Percentiles rank a stretch among this genome's conserved stretches.
Conservation (phyloP, 2,329 filamentous ascomycete species). For the Xylariaceae sp. region DNA sequence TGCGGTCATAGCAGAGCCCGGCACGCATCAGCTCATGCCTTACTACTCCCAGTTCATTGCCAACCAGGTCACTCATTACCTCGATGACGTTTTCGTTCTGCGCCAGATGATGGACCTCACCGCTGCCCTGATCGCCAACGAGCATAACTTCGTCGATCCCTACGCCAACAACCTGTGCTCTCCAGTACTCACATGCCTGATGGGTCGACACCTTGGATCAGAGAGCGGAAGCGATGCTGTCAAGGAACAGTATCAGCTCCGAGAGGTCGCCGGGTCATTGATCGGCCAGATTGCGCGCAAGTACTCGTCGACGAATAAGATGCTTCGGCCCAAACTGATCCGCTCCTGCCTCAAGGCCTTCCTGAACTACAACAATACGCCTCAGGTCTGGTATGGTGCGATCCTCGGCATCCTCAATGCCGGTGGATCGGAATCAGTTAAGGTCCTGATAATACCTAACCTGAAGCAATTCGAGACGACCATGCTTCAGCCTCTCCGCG, state of each 20-base stretch:
- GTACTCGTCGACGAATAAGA: constrained; percentile 76
- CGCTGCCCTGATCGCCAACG: constrained; percentile 79
- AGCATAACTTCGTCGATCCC: constrained; percentile 67
- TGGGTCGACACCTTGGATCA: constrained; percentile 74
- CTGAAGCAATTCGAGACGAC: constrained; percentile 52
- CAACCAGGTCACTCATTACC: constrained; percentile 90
- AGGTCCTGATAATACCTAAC: constrained; percentile 55
- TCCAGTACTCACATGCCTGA: constrained; percentile 85
- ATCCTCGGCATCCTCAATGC: constrained; percentile 76
- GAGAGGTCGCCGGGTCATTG: constrained; percentile 80
- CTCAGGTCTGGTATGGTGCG: constrained; percentile 85
- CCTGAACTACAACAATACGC: constrained; percentile 78
- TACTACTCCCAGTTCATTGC: constrained; percentile 97
- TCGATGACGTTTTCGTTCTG: constrained; percentile 86
- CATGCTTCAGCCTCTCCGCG: constrained; percentile 53
- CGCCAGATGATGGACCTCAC: constrained; percentile 91
- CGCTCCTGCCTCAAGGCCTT: constrained; percentile 92
- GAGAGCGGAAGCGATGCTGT: constrained; percentile 51
- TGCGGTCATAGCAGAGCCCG: constrained; percentile 83
- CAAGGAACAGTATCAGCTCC: constrained; percentile 71
- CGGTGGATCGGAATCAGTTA: constrained; percentile 62
- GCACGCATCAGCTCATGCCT: constrained; percentile 89
- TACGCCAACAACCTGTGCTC: constrained; percentile 70
- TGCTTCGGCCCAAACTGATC: constrained; percentile 82
- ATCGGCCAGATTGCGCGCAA: constrained; percentile 76